Conservation (phyloP, 768 basidiomycete species). For the Boletus subcaerulescens region DNA sequence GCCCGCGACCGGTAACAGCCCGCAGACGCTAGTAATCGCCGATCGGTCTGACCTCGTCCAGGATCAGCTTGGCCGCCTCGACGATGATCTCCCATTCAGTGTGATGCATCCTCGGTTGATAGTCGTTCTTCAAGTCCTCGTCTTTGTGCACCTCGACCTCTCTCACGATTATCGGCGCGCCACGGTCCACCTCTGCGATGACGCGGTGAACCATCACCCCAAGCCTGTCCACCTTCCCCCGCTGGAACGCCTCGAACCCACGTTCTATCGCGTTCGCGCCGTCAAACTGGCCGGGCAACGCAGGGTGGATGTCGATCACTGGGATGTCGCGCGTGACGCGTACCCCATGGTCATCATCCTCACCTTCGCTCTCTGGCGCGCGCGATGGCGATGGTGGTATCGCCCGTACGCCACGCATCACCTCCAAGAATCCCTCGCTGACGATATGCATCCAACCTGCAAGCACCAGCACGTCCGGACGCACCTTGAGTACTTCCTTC, state of each 20-base stretch:
- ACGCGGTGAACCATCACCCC: slow-evolving; percentile 96
- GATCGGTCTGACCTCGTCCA: slow-evolving; percentile 48
- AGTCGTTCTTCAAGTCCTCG: slow-evolving; percentile 61
- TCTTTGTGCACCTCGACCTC: slow-evolving; percentile 72
- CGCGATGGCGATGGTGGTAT: no score
- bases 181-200: slow-evolving; percentile 89
- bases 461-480: slow-evolving; percentile 84
- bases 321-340: slow-evolving; percentile 43
- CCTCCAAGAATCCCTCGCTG: slow-evolving; percentile 73
- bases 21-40: neutral
- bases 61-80: slow-evolving; percentile 68
- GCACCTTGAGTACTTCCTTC: slow-evolving; percentile 45
- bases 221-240: slow-evolving; percentile 71
- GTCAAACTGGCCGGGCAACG: slow-evolving; percentile 93
- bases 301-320: slow-evolving; percentile 96
- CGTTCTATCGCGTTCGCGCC: slow-evolving; percentile 87
- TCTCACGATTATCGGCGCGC: slow-evolving; percentile 79
- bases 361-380: neutral
- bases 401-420: slow-evolving; percentile 43
- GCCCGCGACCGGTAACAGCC: no score
- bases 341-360: slow-evolving; percentile 17
- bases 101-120: slow-evolving; percentile 74
- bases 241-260: slow-evolving; percentile 85
- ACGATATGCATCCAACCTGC: slow-evolving; percentile 99
- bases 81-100: slow-evolving; percentile 93